phyloP scores from a whole-genome alignment of 306 rosid genomes.

The Gleditsia sinensis region DNA sequence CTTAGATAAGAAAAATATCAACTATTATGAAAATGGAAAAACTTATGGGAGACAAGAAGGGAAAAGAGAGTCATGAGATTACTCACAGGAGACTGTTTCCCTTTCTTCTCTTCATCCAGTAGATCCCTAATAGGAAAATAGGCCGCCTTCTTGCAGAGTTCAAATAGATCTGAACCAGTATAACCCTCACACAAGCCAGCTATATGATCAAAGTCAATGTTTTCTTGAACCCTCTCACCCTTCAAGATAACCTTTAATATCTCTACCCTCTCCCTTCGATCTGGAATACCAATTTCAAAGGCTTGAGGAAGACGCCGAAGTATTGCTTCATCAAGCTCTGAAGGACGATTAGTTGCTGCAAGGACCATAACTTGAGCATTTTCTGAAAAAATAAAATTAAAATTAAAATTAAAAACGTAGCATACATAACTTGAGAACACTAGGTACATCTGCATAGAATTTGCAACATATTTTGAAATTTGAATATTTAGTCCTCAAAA shows the following conservation, averaged over 20 bases:
- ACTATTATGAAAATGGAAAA: constrained; percentile 6
- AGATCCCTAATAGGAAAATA: constrained; percentile 87
- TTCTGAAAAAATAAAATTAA: constrained; percentile 42
- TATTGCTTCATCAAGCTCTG: constrained; percentile 98
- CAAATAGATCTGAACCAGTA: constrained; percentile 95
- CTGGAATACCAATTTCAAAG: constrained; percentile 90
- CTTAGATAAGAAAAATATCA: not conserved
- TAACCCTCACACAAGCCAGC: constrained; percentile 79
- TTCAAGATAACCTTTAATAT: constrained; percentile 82
- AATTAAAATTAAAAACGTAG: constrained; percentile 8
- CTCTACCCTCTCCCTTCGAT: constrained; percentile 72
- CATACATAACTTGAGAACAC: constrained; percentile 22
- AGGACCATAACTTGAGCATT: constrained; percentile 97
- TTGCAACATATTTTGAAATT: constrained; percentile 25
- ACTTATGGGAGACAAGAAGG: not conserved
- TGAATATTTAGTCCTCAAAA: not conserved
- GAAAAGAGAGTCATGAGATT: constrained; percentile 10
- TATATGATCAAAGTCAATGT: constrained; percentile 57
- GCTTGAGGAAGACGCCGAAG: constrained; percentile 99
- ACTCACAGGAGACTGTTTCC: constrained; percentile 75
- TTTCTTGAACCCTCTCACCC: constrained; percentile 70
- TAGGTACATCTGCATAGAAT: not conserved
- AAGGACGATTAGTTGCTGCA: constrained; percentile 98
- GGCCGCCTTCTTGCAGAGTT: constrained; percentile 98
- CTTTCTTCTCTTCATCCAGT: constrained; percentile 72